Evolutionary conservation across 2,329 filamentous ascomycete genomes (phyloP).

Genomic region (Aspergillus candidus): DNA sequence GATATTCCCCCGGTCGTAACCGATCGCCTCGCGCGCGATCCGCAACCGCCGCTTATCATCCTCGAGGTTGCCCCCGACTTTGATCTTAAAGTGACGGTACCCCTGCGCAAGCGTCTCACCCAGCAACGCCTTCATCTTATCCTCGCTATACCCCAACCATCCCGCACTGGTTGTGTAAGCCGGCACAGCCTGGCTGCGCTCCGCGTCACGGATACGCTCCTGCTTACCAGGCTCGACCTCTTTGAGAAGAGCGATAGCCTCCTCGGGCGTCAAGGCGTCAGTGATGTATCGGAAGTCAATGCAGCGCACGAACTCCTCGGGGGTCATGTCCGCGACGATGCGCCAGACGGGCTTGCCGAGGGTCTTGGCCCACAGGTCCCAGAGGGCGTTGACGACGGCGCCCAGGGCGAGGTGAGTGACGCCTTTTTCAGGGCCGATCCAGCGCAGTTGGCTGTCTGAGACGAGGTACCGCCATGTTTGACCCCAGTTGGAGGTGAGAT

Average conservation of each 20-base stretch:
- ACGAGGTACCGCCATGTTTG: conserved; percentile 89
- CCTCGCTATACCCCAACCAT: conserved; percentile 85
- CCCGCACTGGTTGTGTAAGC: conserved; percentile 88
- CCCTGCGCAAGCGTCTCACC: conserved; percentile 68
- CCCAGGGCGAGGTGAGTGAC: conserved; percentile 89
- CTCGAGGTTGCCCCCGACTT: conserved; percentile 70
- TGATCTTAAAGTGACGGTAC: conserved; percentile 84
- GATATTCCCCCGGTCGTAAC: conserved; percentile 74
- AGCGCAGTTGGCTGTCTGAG: conserved; percentile 80
- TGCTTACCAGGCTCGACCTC: conserved; percentile 62
- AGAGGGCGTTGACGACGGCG: conserved; percentile 83
- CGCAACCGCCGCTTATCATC: conserved; percentile 63
- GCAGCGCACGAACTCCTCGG: conserved; percentile 77
- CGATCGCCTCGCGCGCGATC: conserved; percentile 74
- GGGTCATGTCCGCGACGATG: conserved; percentile 82
- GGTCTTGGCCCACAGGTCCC: conserved; percentile 91
- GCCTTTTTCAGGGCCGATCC: conserved; percentile 92
- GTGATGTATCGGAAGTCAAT: conserved; percentile 95
- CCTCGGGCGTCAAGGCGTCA: conserved; percentile 81
- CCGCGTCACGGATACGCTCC: conserved; percentile 65
- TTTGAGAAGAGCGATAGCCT: conserved; percentile 67
- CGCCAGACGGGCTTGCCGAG: conserved; percentile 85
- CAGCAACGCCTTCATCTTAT: conserved; percentile 73
- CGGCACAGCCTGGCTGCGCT: conserved; percentile 68
- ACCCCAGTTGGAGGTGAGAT: conserved; percentile 74